Conservation (phyloP, 2,329 filamentous ascomycete species). For the Epichloe sp. region DNA sequence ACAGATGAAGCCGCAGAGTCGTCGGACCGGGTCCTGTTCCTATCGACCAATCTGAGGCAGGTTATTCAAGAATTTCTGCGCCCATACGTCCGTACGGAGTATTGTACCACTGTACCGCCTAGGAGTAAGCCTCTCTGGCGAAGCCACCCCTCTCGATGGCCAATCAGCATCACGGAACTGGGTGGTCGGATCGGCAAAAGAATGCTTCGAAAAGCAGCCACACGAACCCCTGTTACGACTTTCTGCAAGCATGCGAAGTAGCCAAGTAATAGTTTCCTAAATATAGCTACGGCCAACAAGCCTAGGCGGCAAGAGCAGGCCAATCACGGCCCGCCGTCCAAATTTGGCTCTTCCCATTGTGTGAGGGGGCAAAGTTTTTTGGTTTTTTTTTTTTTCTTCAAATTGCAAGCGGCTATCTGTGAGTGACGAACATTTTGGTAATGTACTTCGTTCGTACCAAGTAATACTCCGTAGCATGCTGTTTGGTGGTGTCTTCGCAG, state of each 20-base stretch:
- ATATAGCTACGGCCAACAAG: constrained; percentile 19
- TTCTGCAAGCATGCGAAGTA: not conserved
- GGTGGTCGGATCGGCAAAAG: not conserved
- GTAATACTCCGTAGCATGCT: no score
- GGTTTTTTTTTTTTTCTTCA: no score
- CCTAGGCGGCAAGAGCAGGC: constrained; percentile 17
- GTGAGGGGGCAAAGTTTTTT: not conserved
- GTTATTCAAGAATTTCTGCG: no score
- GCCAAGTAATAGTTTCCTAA: constrained; percentile 13
- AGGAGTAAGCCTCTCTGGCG: no score
- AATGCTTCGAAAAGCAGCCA: constrained; percentile 4
- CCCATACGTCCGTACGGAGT: no score
- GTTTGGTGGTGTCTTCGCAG: no score
- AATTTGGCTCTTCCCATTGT: constrained; percentile 12
- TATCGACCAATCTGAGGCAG: no score
- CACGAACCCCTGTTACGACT: constrained; percentile 6
- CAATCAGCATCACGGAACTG: not conserved
- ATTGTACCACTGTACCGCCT: no score
- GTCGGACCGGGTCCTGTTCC: not conserved
- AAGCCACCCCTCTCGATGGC: not conserved
- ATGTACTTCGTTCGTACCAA: no score
- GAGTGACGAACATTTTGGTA: no score
- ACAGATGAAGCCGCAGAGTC: not conserved
- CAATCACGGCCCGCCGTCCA: constrained; percentile 15
- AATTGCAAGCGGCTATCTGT: no score